Base-by-base conservation (phyloP, 805 yeast species). In the Kuraishia piskuri region DNA sequence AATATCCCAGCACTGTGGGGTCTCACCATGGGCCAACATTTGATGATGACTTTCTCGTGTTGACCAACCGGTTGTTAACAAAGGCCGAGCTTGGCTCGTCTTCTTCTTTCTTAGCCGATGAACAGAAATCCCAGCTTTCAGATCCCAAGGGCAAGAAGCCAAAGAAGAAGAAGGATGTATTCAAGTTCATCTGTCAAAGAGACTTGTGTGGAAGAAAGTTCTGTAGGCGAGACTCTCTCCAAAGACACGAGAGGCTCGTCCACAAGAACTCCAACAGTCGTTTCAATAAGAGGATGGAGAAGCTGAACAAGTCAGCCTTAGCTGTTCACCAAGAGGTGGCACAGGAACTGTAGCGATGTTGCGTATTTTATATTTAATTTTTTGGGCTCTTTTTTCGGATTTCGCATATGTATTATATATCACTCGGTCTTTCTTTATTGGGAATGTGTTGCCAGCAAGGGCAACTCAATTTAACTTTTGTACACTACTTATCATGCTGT, bases 201-300 rank as follows among this genome's bases (percentile, higher is more conserved):
- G 59, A 55, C 21, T 60, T 63, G 23, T 82, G 87, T 58, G 73
- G 71, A 9, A 78, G 76, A 56, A 60, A 59, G 7, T 81, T 82
- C 59, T 74, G 74, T 56, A 66, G 86, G 50, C 74, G 72, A 52
- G 86, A 82, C 61, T 76, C 84, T 1, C 69, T 75, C 53, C 72
- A 69, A 47, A 70, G 86, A 57, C 88, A 82, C 59, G 69, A 69
- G 25, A 72, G 72, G 50, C 67, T 80, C 55, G 83, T 79, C 14
- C 85, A 81, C 60, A 72, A 72, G 52, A 74, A 73, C 61, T 61
- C 58, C 24, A 57, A 63, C 40, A 71, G 78, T 26, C 61, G 79
- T 46, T 69, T 72, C 58, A 72, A 75, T 56, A 66, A 61, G 54
- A 67, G 68, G 51, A 53, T 66, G 44, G 50, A 56, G 19, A 48